phyloP scores from a whole-genome alignment of 2,329 filamentous ascomycete genomes.

The Trichoderma polysporum region DNA sequence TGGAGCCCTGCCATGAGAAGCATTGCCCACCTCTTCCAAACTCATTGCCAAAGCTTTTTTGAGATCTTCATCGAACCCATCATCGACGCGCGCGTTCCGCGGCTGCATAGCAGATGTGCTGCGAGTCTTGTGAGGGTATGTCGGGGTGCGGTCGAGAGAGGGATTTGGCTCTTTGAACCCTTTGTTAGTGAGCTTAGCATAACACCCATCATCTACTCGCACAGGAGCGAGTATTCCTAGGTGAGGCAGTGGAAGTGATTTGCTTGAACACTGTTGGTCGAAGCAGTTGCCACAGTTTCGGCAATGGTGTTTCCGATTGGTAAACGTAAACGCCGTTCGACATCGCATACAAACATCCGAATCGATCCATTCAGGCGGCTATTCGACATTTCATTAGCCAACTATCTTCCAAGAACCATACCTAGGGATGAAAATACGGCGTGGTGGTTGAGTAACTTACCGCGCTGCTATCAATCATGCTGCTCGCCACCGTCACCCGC shows the following conservation, averaged over 20 bases:
- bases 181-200: conserved; percentile 82
- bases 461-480: conserved; percentile 95
- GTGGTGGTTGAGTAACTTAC: conserved; percentile 51
- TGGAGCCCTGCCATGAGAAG: conserved; percentile 70
- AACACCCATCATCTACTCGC: conserved; percentile 93
- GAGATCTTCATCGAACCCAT: conserved; percentile 90
- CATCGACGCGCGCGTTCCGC: conserved; percentile 80
- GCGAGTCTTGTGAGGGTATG: conserved; percentile 62
- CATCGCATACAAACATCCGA: conserved; percentile 99
- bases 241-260: conserved; percentile 83
- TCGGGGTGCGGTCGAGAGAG: conserved; percentile 51
- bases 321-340: conserved; percentile 92
- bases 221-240: conserved; percentile 89
- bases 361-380: conserved; percentile 97
- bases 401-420: background rate
- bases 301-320: conserved; percentile 97
- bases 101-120: conserved; percentile 77
- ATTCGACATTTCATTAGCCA: conserved; percentile 18
- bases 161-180: conserved; percentile 38
- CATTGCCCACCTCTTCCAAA: conserved; percentile 82
- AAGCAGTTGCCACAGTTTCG: conserved; percentile 98
- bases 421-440: background rate
- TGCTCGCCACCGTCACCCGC: conserved; percentile 81
- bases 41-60: conserved; percentile 96
- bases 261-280: conserved; percentile 90